Base-by-base conservation (phyloP, 2,329 filamentous ascomycete genomes). In the Geoglossum cookeanum region DNA sequence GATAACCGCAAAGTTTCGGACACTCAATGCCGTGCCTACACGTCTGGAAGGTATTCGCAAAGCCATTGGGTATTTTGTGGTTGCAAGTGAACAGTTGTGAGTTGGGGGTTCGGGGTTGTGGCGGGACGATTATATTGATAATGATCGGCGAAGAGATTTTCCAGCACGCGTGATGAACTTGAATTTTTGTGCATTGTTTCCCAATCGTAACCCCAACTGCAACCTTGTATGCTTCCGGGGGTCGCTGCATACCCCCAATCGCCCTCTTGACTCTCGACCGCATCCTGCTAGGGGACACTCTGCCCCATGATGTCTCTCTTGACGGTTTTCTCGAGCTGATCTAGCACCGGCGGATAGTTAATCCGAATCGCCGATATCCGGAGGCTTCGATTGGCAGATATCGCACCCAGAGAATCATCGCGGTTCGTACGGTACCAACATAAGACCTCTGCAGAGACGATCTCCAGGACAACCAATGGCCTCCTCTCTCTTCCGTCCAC, bases 1-100 rank as follows among this genome's bases (percentile, higher is more conserved):
- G 48, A 33, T 3, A 33, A 2, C 22, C 9, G 49, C 5, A 32
- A 37, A 17, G 15, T 53, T 37, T 22, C 49, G 30, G 29, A 30
- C 30, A 9, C 49, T 8, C 30, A 53, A 53, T 37, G 30, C 32
- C 30, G 30, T 11, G 37, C 39, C 44, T n/a, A 55, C 5, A 22
- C 54, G 54, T 27, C 44, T 55, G 22, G 54, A 33, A 2, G 55
- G 29, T 52, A 52, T 29, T 53, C 55, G 55, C 55, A 57, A 53
- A 5, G 55, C 55, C 55, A 57, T 57, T 11, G 48, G 15, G 27
- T 51, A 51, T 3, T 3, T 51, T 22, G 48, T 51, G 48, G 29
- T 8, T 30, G 11, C 4, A 35, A 17, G 11, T 51, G 3, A 17
- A 29, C 27, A 29, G 27, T 6, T 51, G 27, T 15, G 11, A 13